Evolutionary conservation across 805 yeast genomes (phyloP), one percentile per base, ranked within the genome.

Genomic region (Ogataea parapolymorpha): DNA sequence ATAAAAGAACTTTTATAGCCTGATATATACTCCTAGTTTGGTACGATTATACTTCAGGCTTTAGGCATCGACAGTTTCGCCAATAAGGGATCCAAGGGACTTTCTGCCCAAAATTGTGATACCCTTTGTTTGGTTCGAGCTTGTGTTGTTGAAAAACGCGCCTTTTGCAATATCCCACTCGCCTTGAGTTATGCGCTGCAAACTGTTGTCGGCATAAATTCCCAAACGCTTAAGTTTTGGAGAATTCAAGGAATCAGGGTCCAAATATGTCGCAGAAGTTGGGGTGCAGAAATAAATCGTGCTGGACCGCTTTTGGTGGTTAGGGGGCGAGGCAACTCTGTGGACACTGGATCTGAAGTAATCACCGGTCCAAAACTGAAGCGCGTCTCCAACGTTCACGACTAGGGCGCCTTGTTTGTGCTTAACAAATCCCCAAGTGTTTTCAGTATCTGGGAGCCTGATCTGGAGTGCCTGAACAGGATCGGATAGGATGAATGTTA

Each of bases 271-370:
- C 7, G 27, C n/a, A 9, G 27, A 11, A 2, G n/a, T 25, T 12
- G 27, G 27, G 14, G n/a, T 25, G n/a, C 13, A 25, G 27, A 25
- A 25, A n/a, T 25, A 25, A n/a, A 25, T 25, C 12, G 7, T 25
- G 13, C 35, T 16, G 29, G 32, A 22, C 10, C n/a, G 23, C 25
- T 23, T 47, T 48, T 73, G 78, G 35, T 70, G 72, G 2, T 39
- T 44, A 4, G 75, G 76, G 5, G 77, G 76, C 23, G 68, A 64
- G n/a, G 68, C 64, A 5, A 73, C 78, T 35, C 77, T 51, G 40
- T 73, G 78, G 32, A 72, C 59, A 7, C 73, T 63, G 11, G 74
- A 68, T 39, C 68, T 68, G 56, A 71, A 73, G 42, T 66, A 70
- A 0, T 72, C 72, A 5, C 77, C 78, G 17, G 71, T 63, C 25